phyloP scores from a whole-genome alignment of 306 rosid genomes.

The Prunus kanzakura region DNA sequence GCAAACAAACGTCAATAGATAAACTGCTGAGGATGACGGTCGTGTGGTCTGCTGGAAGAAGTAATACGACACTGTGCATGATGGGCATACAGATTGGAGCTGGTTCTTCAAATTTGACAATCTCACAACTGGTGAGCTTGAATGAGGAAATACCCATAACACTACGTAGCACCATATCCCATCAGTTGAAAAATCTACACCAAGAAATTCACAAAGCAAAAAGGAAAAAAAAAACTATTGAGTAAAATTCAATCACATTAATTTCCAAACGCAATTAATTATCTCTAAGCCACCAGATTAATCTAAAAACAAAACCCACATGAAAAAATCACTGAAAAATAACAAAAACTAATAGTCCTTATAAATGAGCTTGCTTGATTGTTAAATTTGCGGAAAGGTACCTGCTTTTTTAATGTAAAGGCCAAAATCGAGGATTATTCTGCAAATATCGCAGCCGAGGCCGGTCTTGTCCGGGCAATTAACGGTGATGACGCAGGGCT shows the following conservation, averaged over 20 bases:
- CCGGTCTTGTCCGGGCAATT: conserved; percentile 80
- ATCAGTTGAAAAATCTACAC: conserved; percentile 66
- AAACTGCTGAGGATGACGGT: conserved; percentile 41
- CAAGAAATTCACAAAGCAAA: background rate
- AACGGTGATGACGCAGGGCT: conserved; percentile 55
- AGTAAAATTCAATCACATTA: background rate
- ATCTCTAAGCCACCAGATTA: background rate
- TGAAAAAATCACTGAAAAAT: background rate
- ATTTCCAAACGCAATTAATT: background rate
- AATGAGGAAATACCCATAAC: conserved; percentile 60
- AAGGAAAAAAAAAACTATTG: conserved; percentile 1
- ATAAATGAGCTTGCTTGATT: background rate
- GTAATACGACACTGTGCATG: conserved; percentile 43
- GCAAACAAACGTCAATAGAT: conserved; percentile 59
- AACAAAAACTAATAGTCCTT: background rate
- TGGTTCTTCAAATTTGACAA: conserved; percentile 55
- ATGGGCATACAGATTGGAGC: conserved; percentile 55
- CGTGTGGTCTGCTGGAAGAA: conserved; percentile 32
- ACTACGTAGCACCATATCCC: conserved; percentile 83
- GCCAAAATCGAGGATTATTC: conserved; percentile 65
- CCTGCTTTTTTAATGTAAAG: conserved; percentile 71
- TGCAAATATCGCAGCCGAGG: conserved; percentile 69
- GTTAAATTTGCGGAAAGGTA: background rate
- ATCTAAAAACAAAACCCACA: background rate
- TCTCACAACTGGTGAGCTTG: conserved; percentile 32